phyloP scores from a whole-genome alignment of 1,139 yeast genomes.

The Lodderomyces orthopsilosis region DNA sequence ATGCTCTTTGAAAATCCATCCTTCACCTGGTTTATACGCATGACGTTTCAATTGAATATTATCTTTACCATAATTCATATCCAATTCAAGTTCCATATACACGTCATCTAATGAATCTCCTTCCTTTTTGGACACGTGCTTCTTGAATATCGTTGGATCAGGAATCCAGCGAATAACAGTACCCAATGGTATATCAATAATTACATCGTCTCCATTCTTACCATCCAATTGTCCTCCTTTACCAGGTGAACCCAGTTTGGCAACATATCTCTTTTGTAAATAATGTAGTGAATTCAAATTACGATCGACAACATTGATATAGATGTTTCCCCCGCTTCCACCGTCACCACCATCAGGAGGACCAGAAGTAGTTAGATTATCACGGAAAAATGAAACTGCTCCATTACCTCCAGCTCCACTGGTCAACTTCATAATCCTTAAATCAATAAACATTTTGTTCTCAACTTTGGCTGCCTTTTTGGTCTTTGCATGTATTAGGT shows the following conservation, averaged over 20 bases:
- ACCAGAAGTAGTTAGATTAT: conserved; percentile 79
- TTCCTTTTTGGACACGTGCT: conserved; percentile 29
- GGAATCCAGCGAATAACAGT: conserved; percentile 87
- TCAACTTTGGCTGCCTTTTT: conserved; percentile 37
- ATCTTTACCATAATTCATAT: conserved; percentile 8
- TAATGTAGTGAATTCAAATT: conserved; percentile 71
- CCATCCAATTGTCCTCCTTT: conserved; percentile 81
- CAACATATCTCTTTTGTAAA: conserved; percentile 63
- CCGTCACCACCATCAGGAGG: conserved; percentile 99
- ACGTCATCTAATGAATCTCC: conserved; percentile 27
- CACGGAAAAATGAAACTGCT: conserved; percentile 78
- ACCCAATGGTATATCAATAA: conserved; percentile 88
- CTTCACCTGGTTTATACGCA: conserved; percentile 63
- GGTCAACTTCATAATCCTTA: conserved; percentile 61
- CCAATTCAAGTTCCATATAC: conserved; percentile 26
- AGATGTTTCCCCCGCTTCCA: conserved; percentile 87
- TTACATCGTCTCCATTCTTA: conserved; percentile 69
- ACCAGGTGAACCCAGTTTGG: conserved; percentile 72
- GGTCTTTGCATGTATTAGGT: conserved; percentile 9
- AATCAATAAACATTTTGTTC: conserved; percentile 50
- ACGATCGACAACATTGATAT: conserved; percentile 67
- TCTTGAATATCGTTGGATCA: conserved; percentile 52
- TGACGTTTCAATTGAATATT: conserved; percentile 58
- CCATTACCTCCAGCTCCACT: conserved; percentile 94
- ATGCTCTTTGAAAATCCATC: conserved; percentile 82